A percentile compares a stretch with the other conserved stretches of the same genome.
Evolutionary conservation across 192 early-diverging fungal species (phyloP).

Genomic region (Podila epigama): DNA sequence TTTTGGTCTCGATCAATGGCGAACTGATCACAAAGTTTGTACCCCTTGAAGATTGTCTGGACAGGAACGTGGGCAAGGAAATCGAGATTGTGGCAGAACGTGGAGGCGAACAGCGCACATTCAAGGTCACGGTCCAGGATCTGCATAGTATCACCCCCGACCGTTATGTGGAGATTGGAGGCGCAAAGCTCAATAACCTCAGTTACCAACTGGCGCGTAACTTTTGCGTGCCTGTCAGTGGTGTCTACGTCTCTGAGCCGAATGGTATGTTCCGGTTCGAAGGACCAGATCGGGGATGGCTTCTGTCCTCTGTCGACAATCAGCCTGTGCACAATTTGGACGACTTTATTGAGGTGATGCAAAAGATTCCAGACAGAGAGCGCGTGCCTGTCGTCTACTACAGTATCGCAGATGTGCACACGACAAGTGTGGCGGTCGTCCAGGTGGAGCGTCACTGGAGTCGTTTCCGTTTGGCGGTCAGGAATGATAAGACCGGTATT

Average conservation of each 20-base stretch:
- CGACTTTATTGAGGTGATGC: slow-evolving; percentile 79
- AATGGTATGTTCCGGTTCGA: slow-evolving; percentile 75
- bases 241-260: slow-evolving; percentile 80
- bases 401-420: slow-evolving; percentile 79
- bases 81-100: slow-evolving; percentile 70
- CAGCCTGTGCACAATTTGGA: slow-evolving; percentile 76
- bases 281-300: slow-evolving; percentile 74
- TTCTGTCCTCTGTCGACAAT: slow-evolving; percentile 78
- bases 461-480: slow-evolving; percentile 70
- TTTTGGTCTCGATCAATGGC: slow-evolving; percentile 74
- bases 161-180: slow-evolving; percentile 86
- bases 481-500: slow-evolving; percentile 75
- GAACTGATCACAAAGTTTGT: slow-evolving; percentile 84
- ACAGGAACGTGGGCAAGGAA: slow-evolving; percentile 68
- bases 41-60: slow-evolving; percentile 74
- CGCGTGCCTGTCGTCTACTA: slow-evolving; percentile 83
- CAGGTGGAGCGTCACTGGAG: slow-evolving; percentile 80
- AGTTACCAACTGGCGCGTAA: slow-evolving; percentile 77
- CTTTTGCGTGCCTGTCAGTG: slow-evolving; percentile 72
- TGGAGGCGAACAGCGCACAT: slow-evolving; percentile 71
- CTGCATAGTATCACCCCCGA: slow-evolving; percentile 87
- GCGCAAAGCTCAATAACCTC: slow-evolving; percentile 75
- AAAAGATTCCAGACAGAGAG: slow-evolving; percentile 74
- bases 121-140: slow-evolving; percentile 68
- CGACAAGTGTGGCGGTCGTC: slow-evolving; percentile 71